Conservation (phyloP, 495 filamentous ascomycete genomes). For the Hypoxylon subgilvum region DNA sequence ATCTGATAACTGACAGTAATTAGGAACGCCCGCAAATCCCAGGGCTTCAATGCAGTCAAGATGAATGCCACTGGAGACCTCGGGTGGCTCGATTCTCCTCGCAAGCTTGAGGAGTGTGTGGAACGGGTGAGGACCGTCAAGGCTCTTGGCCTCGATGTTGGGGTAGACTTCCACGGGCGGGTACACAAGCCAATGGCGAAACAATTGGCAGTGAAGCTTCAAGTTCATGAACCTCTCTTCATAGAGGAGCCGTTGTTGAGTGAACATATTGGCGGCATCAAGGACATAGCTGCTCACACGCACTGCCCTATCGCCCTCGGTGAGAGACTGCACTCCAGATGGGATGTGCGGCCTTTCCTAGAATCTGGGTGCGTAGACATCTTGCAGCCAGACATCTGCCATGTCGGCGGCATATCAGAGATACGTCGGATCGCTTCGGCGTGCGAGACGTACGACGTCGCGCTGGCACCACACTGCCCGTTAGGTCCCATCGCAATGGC, state of each 20-base stretch:
- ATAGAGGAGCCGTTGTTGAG: slow-evolving; percentile 79
- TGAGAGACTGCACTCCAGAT: slow-evolving; percentile 74
- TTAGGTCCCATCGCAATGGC: slow-evolving; percentile 78
- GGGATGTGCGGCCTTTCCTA: slow-evolving; percentile 77
- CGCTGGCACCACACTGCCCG: slow-evolving; percentile 78
- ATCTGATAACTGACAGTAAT: slow-evolving; percentile 8
- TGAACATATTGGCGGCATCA: slow-evolving; percentile 74
- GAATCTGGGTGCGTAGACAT: slow-evolving; percentile 73
- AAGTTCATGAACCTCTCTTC: slow-evolving; percentile 76
- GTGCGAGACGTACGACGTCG: slow-evolving; percentile 80
- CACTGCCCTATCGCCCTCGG: slow-evolving; percentile 76
- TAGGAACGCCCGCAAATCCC: slow-evolving; percentile 65
- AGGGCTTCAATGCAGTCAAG: slow-evolving; percentile 76
- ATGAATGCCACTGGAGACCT: slow-evolving; percentile 85
- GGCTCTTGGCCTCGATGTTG: slow-evolving; percentile 71
- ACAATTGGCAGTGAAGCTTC: slow-evolving; percentile 72
- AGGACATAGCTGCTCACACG: slow-evolving; percentile 65
- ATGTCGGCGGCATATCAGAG: slow-evolving; percentile 79
- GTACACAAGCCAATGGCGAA: slow-evolving; percentile 84
- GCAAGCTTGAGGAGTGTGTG: slow-evolving; percentile 66
- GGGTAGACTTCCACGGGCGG: slow-evolving; percentile 79
- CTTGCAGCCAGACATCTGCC: slow-evolving; percentile 77
- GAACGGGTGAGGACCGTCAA: slow-evolving; percentile 74
- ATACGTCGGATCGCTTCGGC: slow-evolving; percentile 72
- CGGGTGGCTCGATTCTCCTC: slow-evolving; percentile 78